Evolutionary conservation across 2,329 filamentous ascomycete genomes (phyloP).

Genomic region (Ceratocystis cacaofunesta): DNA sequence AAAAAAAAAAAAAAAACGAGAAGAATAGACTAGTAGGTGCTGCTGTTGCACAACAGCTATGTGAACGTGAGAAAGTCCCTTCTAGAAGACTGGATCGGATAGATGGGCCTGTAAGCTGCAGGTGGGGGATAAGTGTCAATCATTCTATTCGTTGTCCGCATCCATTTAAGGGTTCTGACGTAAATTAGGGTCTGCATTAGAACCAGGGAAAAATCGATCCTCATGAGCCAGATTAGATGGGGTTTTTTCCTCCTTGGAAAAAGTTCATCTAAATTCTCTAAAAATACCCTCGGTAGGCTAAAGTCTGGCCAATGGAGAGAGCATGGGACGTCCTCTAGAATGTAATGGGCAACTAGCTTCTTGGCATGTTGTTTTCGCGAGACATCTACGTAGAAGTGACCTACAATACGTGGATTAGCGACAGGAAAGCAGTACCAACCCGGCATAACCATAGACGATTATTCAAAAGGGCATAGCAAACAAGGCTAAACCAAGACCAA

Average conservation of each 20-base stretch:
- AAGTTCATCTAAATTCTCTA: not conserved
- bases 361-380: not conserved
- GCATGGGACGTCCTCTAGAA: not conserved
- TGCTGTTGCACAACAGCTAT: too few relatives aligned
- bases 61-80: too few relatives aligned
- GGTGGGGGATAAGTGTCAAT: not conserved
- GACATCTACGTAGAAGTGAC: not conserved
- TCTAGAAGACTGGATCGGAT: too few relatives aligned
- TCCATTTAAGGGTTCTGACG: not conserved
- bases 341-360: not conserved
- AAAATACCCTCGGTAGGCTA: not conserved
- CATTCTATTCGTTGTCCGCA: not conserved
- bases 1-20: not conserved
- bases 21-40: too few relatives aligned
- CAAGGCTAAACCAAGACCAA: not conserved
- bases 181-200: not conserved
- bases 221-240: not conserved
- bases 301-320: not conserved
- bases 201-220: not conserved
- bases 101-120: too few relatives aligned
- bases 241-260: not conserved
- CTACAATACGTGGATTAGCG: not conserved
- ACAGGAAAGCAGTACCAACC: not conserved
- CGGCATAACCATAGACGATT: not conserved
- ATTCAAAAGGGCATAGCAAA: constrained; percentile 1